Evolutionary conservation across 306 rosid genomes (phyloP), one percentile per base, ranked within the genome.

Genomic region (Cucurbita ficifolia): DNA sequence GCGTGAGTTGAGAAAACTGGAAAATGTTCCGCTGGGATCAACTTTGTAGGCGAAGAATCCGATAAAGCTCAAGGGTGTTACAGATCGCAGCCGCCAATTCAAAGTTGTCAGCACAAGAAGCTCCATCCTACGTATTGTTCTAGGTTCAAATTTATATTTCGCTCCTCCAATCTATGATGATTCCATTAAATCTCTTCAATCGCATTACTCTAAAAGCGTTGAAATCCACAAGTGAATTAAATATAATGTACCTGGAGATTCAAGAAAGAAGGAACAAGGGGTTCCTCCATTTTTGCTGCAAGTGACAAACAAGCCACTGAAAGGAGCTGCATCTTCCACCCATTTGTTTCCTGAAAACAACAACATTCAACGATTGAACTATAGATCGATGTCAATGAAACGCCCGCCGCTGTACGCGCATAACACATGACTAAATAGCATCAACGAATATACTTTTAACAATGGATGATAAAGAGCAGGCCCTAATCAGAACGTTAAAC

Each of bases 271-370:
- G 97, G 99, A 83, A 88, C 92, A 8, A 89, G 78, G 72, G 86
- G 87, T 82, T 94, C 99, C 86, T 94, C 99, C 99, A 94, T 89
- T 80, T 94, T 94, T 14, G 96, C 97, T 29, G 99, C 99, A 76
- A 94, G 81, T 51, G 99, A 94, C 86, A 94, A 82, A 76, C 97
- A 94, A 75, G 99, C 91, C 76, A 91, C 96, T 48, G 96, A 82
- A 50, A 94, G 79, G 62, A 94, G 96, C 81, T 94, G 99, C 90
- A 86, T 67, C 49, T 88, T 91, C 99, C 99, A 94, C 62, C 96
- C 99, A 69, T 83, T 80, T 80, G 86, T 55, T 82, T 83, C 84
- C 99, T 91, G 92, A 67, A 81, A 70, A 36, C 19, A 70, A 36
- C 19, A 33, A 61, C 39, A 13, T 61, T 59, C 65, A 33, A 59